Evolutionary conservation across 495 filamentous ascomycete genomes (phyloP).

Genomic region (Pseudotulostoma volvatum): DNA sequence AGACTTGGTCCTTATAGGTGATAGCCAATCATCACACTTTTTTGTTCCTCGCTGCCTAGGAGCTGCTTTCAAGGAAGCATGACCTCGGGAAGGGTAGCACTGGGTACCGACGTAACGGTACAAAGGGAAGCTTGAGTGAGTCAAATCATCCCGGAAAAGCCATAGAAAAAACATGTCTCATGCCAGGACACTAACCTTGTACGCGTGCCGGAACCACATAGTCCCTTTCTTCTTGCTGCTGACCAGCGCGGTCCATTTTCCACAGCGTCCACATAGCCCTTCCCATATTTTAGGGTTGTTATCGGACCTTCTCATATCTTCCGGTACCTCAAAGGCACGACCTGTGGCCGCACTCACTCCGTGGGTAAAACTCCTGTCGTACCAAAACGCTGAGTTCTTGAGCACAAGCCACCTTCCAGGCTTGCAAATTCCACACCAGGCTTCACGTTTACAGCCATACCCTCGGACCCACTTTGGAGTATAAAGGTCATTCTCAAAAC

Average conservation of each 20-base stretch:
- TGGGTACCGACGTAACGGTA: too few relatives aligned
- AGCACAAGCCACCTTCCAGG: constrained; percentile 66
- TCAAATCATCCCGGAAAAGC: too few relatives aligned
- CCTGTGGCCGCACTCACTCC: constrained; percentile 67
- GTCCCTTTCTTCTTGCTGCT: constrained; percentile 79
- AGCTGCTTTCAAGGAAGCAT: too few relatives aligned
- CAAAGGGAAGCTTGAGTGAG: too few relatives aligned
- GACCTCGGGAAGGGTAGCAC: too few relatives aligned
- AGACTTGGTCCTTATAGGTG: too few relatives aligned
- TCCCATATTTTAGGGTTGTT: constrained; percentile 73
- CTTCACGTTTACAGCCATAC: constrained; percentile 66
- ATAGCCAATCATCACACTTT: too few relatives aligned
- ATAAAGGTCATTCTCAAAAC: constrained; percentile 63
- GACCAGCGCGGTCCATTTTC: constrained; percentile 61
- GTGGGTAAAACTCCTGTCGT: constrained; percentile 70
- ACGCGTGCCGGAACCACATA: constrained; percentile 71
- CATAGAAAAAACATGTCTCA: too few relatives aligned
- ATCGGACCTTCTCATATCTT: constrained; percentile 55
- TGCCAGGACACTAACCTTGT: constrained; percentile 58
- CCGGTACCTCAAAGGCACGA: constrained; percentile 52
- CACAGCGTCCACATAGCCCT: constrained; percentile 59
- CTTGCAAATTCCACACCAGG: constrained; percentile 74
- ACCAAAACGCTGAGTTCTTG: constrained; percentile 77
- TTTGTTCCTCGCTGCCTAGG: too few relatives aligned
- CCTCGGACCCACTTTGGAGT: constrained; percentile 65